Percentiles rank a stretch among this genome's conserved stretches.
These are phyloP conservation scores for Linaria vulgaris DNA, from an alignment of 257 asterid genomes.

Conservation along the genomic window DNA sequence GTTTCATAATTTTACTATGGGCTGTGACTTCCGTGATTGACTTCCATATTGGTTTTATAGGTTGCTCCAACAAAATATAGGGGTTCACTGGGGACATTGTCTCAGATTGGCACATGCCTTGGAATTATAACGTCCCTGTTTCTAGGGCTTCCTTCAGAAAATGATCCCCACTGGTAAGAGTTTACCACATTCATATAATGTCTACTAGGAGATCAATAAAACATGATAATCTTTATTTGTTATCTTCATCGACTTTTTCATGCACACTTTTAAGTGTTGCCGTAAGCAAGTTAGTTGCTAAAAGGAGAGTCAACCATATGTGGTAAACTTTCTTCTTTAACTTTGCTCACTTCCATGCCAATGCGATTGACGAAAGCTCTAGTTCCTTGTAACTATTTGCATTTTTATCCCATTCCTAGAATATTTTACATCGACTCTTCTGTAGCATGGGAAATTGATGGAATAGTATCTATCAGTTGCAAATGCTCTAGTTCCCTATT, in stretches of 20 bases:
- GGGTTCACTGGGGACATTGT: conserved; percentile 71
- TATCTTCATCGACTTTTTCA: conserved; percentile 5
- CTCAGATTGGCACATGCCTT: conserved; percentile 91
- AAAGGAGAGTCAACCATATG: conserved; percentile 12
- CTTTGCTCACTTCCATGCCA: conserved; percentile 1
- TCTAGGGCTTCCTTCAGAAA: conserved; percentile 69
- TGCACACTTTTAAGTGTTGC: background rate
- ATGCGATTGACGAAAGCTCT: background rate
- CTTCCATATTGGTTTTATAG: conserved; percentile 40
- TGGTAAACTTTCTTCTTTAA: conserved; percentile 3
- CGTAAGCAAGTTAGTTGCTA: conserved; percentile 2
- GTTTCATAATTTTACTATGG: conserved; percentile 11
- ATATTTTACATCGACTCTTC: background rate
- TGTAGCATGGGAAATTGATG: background rate
- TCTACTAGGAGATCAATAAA: background rate
- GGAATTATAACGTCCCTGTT: conserved; percentile 67
- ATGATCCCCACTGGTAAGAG: conserved; percentile 83
- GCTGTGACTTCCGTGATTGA: conserved; percentile 20
- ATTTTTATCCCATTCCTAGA: background rate
- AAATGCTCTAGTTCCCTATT: background rate
- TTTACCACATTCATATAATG: conserved; percentile 1
- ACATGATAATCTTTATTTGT: conserved; percentile 5
- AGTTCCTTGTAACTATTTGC: background rate
- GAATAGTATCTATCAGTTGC: background rate
- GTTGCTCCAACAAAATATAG: conserved; percentile 82